Conservation (phyloP, 2,329 filamentous ascomycete genomes). For the Colletotrichum truncatum region DNA sequence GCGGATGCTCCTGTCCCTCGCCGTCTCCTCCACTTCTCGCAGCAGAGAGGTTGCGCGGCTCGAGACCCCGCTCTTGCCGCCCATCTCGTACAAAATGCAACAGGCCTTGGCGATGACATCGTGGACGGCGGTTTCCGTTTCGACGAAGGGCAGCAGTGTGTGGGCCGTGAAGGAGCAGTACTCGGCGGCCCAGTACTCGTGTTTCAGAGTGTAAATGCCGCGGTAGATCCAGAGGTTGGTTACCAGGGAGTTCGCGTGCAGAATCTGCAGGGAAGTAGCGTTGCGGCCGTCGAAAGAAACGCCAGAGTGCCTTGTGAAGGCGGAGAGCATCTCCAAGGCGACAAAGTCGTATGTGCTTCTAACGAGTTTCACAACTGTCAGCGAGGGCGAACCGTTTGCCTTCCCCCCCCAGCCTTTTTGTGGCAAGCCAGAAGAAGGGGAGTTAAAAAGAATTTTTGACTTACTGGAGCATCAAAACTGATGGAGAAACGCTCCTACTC, state of each 20-base stretch:
- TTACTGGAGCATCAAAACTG: conserved; percentile 6
- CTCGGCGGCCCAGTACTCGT: conserved; percentile 33
- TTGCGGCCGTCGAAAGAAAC: conserved; percentile 45
- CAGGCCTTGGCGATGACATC: neutral
- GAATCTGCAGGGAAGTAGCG: conserved; percentile 52
- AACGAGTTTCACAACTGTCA: neutral
- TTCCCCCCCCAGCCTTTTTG: too few species aligned
- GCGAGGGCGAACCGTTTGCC: too few species aligned
- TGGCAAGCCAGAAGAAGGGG: too few species aligned
- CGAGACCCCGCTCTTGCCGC: neutral
- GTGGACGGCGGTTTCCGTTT: neutral
- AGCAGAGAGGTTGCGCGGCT: neutral
- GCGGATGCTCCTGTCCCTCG: neutral
- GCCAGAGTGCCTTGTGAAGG: neutral
- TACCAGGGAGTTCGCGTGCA: conserved; percentile 35
- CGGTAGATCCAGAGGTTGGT: conserved; percentile 36
- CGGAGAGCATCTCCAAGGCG: conserved; percentile 1
- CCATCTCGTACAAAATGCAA: conserved; percentile 12
- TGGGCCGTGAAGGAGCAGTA: neutral
- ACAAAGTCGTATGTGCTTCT: conserved; percentile 15
- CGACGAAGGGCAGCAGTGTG: neutral
- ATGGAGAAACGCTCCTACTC: neutral
- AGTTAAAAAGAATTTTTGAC: too few species aligned
- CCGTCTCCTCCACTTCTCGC: neutral
- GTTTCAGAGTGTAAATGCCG: conserved; percentile 33